Evolutionary conservation across 2,329 filamentous ascomycete genomes (phyloP).

Genomic region (Lizonia empirigonia): DNA sequence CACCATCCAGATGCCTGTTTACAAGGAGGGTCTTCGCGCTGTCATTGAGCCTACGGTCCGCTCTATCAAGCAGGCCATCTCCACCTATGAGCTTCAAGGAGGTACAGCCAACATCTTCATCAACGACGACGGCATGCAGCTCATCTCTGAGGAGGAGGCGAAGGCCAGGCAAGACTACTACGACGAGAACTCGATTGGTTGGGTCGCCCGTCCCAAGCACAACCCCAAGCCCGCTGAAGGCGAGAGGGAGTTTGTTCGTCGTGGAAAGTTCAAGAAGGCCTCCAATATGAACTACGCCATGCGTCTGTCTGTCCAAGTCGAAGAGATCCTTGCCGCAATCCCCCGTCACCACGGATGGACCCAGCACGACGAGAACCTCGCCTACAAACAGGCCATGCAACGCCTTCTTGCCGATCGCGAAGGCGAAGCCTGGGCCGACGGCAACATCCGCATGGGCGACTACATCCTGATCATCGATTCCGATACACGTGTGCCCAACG

Average conservation of each 20-base stretch:
- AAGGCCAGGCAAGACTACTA: constrained; percentile 55
- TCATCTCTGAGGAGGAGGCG: constrained; percentile 57
- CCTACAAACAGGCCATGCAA: constrained; percentile 52
- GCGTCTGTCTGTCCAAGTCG: constrained; percentile 65
- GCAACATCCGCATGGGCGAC: constrained; percentile 84
- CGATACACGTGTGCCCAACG: constrained; percentile 58
- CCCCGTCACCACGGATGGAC: constrained; percentile 29
- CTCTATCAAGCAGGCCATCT: constrained; percentile 72
- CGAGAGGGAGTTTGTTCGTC: constrained; percentile 31
- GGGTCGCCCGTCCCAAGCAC: constrained; percentile 56
- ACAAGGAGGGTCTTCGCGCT: constrained; percentile 77
- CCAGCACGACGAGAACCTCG: constrained; percentile 46
- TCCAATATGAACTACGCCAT: constrained; percentile 78
- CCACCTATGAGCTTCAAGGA: constrained; percentile 60
- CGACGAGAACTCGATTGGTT: constrained; percentile 57
- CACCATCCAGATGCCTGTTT: constrained; percentile 81
- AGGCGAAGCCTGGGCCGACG: constrained; percentile 75
- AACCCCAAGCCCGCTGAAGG: constrained; percentile 30
- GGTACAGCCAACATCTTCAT: constrained; percentile 71
- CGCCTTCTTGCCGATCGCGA: constrained; percentile 69
- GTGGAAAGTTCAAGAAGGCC: constrained; percentile 54
- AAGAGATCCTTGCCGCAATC: constrained; percentile 59
- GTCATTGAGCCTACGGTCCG: constrained; percentile 80
- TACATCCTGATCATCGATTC: constrained; percentile 71
- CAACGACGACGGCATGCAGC: constrained; percentile 72